Conservation (phyloP, 2,329 filamentous ascomycete species). For the Fusarium musae region DNA sequence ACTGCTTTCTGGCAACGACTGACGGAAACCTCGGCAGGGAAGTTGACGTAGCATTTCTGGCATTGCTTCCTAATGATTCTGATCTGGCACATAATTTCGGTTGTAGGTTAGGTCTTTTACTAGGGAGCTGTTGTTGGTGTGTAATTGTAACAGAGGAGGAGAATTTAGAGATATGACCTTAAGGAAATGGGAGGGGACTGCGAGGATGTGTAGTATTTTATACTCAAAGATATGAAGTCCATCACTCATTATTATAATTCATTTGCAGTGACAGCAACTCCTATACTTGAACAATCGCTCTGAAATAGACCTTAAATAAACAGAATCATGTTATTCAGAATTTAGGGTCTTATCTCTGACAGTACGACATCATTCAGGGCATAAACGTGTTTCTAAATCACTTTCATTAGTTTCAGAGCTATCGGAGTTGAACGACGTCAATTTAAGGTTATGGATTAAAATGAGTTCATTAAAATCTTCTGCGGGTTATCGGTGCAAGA, state of each 20-base stretch:
- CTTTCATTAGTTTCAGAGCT: too few species aligned
- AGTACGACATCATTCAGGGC: too few species aligned
- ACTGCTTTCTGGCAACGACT: background rate
- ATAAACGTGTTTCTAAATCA: too few species aligned
- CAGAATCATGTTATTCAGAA: background rate
- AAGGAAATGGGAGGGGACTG: too few species aligned
- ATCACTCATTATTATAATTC: fast-evolving
- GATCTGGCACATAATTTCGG: background rate
- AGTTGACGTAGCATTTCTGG: background rate
- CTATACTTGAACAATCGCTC: background rate
- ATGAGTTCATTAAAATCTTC: too few species aligned
- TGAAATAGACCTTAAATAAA: fast-evolving
- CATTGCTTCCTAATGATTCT: background rate
- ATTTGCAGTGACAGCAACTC: too few species aligned
- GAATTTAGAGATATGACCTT: background rate
- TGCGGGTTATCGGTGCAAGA: too few species aligned
- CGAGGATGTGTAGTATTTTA: background rate
- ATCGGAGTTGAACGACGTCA: background rate
- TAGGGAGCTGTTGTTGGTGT: fast-evolving
- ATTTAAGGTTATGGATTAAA: background rate
- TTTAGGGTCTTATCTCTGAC: too few species aligned
- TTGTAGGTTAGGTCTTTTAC: fast-evolving
- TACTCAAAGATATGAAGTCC: background rate
- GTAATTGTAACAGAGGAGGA: too few species aligned
- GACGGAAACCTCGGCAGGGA: background rate